Percentiles rank a stretch among this genome's conserved stretches.
These are phyloP conservation scores for Capsicum pubescens DNA, from an alignment of 257 asterid species.

Conservation along the genomic window DNA sequence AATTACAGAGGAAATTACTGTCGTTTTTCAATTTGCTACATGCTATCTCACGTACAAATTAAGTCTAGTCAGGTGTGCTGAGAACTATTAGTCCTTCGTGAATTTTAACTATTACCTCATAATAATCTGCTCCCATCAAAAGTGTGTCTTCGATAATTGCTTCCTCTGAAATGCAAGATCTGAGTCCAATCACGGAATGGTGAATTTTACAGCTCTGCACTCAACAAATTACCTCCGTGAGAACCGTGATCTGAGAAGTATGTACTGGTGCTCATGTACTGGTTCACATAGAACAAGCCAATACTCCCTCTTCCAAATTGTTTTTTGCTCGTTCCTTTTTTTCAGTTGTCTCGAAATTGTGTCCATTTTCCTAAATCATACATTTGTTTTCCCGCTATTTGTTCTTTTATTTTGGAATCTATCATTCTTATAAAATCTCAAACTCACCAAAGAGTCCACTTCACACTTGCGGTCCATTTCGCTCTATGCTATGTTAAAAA, in stretches of 20 bases:
- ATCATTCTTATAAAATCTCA: too few relatives aligned
- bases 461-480: too few relatives aligned
- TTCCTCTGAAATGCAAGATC: slow-evolving; percentile 90
- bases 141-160: slow-evolving; percentile 81
- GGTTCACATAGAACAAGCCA: background rate
- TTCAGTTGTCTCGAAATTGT: too few relatives aligned
- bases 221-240: background rate
- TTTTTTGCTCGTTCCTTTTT: too few relatives aligned
- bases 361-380: too few relatives aligned
- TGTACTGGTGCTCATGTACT: background rate
- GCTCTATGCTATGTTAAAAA: too few relatives aligned
- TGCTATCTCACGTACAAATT: background rate
- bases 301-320: too few relatives aligned
- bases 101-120: slow-evolving; percentile 60
- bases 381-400: too few relatives aligned
- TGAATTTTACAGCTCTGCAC: slow-evolving; percentile 88
- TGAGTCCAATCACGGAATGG: slow-evolving; percentile 89
- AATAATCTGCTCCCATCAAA: slow-evolving; percentile 95
- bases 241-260: background rate
- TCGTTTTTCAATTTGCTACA: background rate
- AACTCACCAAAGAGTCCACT: too few relatives aligned
- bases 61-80: background rate
- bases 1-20: background rate
- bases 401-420: too few relatives aligned
- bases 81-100: background rate